Conservation (phyloP, 2,329 filamentous ascomycete species). For the Aspergillus caelatus region DNA sequence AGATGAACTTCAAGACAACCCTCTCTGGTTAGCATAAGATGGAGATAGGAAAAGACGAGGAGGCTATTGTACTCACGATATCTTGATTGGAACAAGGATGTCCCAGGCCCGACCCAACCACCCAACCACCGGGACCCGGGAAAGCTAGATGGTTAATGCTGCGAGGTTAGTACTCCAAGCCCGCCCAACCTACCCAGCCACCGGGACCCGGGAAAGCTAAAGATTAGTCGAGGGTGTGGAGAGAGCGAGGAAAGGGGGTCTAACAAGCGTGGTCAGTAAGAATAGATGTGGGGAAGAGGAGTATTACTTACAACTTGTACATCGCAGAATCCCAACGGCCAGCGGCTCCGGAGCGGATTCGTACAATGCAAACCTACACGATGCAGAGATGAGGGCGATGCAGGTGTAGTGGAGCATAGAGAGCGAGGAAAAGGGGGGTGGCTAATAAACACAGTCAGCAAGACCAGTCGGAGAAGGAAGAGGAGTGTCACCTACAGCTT, state of each 20-base stretch:
- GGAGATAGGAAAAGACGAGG: too few species aligned
- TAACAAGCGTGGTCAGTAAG: background rate
- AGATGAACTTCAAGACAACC: too few species aligned
- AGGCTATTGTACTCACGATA: too few species aligned
- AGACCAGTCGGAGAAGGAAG: background rate
- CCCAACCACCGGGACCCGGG: constrained; percentile 4
- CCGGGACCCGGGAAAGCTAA: background rate
- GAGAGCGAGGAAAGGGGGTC: background rate
- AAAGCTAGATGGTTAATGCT: background rate
- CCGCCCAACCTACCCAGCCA: constrained; percentile 1
- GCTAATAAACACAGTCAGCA: background rate
- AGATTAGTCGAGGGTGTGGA: background rate
- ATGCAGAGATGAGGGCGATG: background rate
- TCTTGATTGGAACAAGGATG: too few species aligned
- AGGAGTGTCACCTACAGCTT: background rate
- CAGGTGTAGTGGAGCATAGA: background rate
- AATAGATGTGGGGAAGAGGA: background rate
- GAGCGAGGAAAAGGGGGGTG: background rate
- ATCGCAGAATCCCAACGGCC: background rate
- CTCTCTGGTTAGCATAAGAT: too few species aligned
- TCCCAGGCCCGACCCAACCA: background rate
- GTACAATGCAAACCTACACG: background rate
- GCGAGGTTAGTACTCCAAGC: too few species aligned
- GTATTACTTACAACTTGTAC: background rate
- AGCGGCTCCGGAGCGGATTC: background rate